Percentiles rank a stretch among this genome's conserved stretches.
Evolutionary conservation across 2,329 filamentous ascomycete species (phyloP).

Genomic region (Fonsecaea nubica): DNA sequence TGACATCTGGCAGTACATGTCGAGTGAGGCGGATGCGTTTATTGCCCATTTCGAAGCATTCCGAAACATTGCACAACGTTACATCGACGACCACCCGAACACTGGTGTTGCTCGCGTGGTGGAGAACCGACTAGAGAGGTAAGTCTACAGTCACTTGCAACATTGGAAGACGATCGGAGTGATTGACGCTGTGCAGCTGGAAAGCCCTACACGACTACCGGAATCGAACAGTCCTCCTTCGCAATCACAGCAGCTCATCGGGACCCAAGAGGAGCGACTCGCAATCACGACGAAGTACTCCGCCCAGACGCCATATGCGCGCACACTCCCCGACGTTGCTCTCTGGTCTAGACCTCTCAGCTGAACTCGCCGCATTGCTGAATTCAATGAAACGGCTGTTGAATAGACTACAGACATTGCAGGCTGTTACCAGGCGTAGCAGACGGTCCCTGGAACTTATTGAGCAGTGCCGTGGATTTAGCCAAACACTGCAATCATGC

Average conservation of each 20-base stretch:
- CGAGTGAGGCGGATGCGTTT: slow-evolving; percentile 28
- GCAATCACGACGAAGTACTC: neutral
- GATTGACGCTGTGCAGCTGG: slow-evolving; percentile 19
- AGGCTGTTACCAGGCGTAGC: neutral
- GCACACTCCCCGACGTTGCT: slow-evolving; percentile 13
- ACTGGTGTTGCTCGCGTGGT: slow-evolving; percentile 26
- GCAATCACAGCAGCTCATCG: neutral
- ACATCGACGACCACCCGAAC: slow-evolving; percentile 23
- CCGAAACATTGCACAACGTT: slow-evolving; percentile 16
- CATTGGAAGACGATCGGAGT: too few species aligned
- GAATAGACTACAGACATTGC: neutral
- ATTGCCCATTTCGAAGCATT: slow-evolving; percentile 29
- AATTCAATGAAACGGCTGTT: neutral
- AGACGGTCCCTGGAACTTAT: slow-evolving; percentile 5
- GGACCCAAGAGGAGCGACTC: neutral
- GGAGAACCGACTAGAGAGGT: slow-evolving; percentile 24
- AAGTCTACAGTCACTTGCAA: neutral
- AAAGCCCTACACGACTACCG: slow-evolving; percentile 25
- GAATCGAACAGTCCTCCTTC: slow-evolving; percentile 15
- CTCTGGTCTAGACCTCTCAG: slow-evolving; percentile 8
- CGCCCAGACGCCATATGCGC: neutral
- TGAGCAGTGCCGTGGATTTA: slow-evolving; percentile 10
- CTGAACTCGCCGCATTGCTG: neutral
- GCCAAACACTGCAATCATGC: slow-evolving; percentile 13
- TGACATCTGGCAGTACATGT: slow-evolving; percentile 31